These are phyloP conservation scores for Phytophthora sojae DNA, from an alignment of 352 stramenopile genomes.

Conservation along the genomic window DNA sequence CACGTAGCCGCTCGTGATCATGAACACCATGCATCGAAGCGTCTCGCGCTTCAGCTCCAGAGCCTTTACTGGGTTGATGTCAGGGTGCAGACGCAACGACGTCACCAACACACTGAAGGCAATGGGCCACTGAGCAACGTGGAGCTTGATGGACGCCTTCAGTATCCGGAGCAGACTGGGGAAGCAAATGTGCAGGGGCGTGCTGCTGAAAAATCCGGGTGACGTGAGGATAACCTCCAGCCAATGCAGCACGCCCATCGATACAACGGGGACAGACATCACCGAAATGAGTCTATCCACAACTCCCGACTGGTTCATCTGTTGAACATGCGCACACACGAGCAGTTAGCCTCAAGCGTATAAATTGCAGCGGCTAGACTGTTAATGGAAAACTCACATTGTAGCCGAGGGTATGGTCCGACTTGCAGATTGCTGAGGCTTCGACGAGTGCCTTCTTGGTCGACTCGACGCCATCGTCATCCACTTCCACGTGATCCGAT, in stretches of 20 bases:
- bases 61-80: constrained; percentile 88
- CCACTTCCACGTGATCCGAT: constrained; percentile 45
- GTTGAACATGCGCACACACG: not conserved
- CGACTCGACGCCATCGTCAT: constrained; percentile 60
- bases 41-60: constrained; percentile 87
- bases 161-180: constrained; percentile 81
- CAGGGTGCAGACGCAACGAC: constrained; percentile 72
- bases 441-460: constrained; percentile 78
- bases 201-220: constrained; percentile 82
- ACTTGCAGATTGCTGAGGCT: constrained; percentile 82
- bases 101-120: constrained; percentile 84
- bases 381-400: constrained; percentile 57
- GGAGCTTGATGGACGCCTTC: constrained; percentile 79
- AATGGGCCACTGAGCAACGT: constrained; percentile 85
- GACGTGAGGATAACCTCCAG: constrained; percentile 80
- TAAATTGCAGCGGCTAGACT: not conserved
- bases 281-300: constrained; percentile 81
- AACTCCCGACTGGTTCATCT: constrained; percentile 90
- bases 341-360: constrained; percentile 4
- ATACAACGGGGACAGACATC: constrained; percentile 86
- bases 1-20: constrained; percentile 90
- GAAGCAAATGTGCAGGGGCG: constrained; percentile 87
- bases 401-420: constrained; percentile 87
- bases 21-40: constrained; percentile 87
- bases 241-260: constrained; percentile 88